Percentiles rank a stretch among this genome's conserved stretches.
phyloP scores from a whole-genome alignment of 371 early-diverging fungal genomes.

The Amoeboaphelidium occidentale region DNA sequence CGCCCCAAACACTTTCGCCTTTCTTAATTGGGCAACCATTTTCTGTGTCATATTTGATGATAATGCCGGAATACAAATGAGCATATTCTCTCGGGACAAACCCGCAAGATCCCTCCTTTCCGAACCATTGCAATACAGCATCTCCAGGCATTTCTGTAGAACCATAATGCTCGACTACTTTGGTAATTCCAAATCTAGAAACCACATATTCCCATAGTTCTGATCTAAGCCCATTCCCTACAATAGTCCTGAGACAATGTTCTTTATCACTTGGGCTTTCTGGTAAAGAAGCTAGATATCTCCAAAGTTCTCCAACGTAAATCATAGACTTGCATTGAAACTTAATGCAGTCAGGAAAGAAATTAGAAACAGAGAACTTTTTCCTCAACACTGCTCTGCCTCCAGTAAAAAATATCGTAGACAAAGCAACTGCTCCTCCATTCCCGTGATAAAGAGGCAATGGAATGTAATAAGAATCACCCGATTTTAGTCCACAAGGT shows the following conservation, averaged over 20 bases:
- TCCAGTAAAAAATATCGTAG: conserved; percentile 7
- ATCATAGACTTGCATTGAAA: neutral
- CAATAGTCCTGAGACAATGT: conserved; percentile 22
- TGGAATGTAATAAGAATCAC: conserved; percentile 8
- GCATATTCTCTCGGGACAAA: conserved; percentile 12
- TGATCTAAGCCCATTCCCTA: conserved; percentile 41
- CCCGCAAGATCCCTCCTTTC: conserved; percentile 6
- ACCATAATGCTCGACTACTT: conserved; percentile 27
- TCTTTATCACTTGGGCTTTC: conserved; percentile 19
- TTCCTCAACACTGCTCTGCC: conserved; percentile 5
- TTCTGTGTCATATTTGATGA: conserved; percentile 11
- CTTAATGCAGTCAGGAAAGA: conserved; percentile 7
- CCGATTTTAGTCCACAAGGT: conserved; percentile 2
- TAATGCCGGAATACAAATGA: conserved; percentile 9
- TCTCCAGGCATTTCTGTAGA: conserved; percentile 20
- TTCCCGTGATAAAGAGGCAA: conserved; percentile 11
- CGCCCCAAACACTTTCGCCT: conserved; percentile 16
- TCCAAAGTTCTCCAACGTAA: conserved; percentile 42
- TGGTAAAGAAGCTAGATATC: conserved; percentile 28
- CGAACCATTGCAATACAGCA: conserved; percentile 9
- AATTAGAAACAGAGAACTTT: conserved; percentile 10
- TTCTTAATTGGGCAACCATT: conserved; percentile 17
- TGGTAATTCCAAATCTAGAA: conserved; percentile 22
- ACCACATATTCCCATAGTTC: conserved; percentile 37
- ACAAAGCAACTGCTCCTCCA: conserved; percentile 8